A percentile compares a stretch with the other conserved stretches of the same genome.
phyloP scores from a whole-genome alignment of 352 stramenopile species.

The Phytopythium sindhum region DNA sequence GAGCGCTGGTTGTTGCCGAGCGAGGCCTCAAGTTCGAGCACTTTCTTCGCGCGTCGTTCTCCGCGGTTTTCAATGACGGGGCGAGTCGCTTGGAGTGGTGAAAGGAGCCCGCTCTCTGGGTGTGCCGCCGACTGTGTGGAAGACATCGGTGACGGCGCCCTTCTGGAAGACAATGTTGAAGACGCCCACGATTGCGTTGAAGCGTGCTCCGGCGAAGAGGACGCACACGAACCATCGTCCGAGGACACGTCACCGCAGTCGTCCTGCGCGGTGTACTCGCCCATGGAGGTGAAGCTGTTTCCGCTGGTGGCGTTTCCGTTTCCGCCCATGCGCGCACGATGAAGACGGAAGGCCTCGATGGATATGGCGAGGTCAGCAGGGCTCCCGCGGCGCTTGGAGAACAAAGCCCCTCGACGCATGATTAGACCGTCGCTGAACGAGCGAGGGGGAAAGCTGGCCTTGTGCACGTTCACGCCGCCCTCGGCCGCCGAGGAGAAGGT shows the following conservation, averaged over 20 bases:
- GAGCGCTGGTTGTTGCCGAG: constrained; percentile 18
- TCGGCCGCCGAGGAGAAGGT: constrained; percentile 55
- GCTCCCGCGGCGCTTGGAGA: constrained; percentile 64
- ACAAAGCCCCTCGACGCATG: constrained; percentile 62
- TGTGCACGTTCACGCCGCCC: constrained; percentile 36
- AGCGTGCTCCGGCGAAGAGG: constrained; percentile 10
- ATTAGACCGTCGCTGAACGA: constrained; percentile 80
- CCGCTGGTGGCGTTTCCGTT: constrained; percentile 18
- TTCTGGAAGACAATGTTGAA: constrained; percentile 4
- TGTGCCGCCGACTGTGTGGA: neutral
- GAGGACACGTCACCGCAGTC: constrained; percentile 31
- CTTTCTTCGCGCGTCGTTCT: constrained; percentile 15
- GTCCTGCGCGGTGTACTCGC: constrained; percentile 11
- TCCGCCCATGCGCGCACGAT: constrained; percentile 59
- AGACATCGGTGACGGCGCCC: neutral
- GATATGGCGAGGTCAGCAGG: constrained; percentile 73
- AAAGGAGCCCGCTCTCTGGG: constrained; percentile 5
- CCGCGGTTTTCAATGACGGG: constrained; percentile 15
- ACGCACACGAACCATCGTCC: constrained; percentile 35
- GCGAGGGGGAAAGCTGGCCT: constrained; percentile 56
- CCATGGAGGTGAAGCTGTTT: neutral
- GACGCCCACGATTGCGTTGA: neutral
- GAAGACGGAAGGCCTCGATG: constrained; percentile 67
- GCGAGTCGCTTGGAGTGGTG: constrained; percentile 12
- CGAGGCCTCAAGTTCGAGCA: constrained; percentile 10